These are phyloP conservation scores for Castanospermum australe DNA, from an alignment of 306 rosid genomes.

Conservation along the genomic window DNA sequence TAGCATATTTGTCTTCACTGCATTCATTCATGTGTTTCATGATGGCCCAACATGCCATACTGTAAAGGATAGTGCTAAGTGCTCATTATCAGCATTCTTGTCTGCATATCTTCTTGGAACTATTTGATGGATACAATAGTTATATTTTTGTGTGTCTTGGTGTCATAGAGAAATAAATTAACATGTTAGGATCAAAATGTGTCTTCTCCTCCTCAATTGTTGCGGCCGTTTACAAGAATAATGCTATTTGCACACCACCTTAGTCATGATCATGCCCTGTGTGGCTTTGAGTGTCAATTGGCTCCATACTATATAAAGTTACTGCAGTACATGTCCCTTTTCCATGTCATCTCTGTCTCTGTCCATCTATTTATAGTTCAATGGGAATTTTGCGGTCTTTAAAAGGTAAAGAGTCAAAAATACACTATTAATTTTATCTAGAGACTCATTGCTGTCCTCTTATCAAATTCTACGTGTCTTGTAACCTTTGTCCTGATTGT, in stretches of 20 bases:
- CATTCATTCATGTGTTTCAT: background rate
- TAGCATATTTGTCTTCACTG: background rate
- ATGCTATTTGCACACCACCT: background rate
- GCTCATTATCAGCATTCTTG: background rate
- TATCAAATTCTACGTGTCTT: constrained; percentile 9
- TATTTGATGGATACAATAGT: background rate
- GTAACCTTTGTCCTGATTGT: background rate
- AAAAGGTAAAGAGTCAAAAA: background rate
- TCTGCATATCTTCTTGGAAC: background rate
- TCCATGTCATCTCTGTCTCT: background rate
- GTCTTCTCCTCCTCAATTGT: background rate
- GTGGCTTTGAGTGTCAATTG: constrained; percentile 13
- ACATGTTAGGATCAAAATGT: background rate
- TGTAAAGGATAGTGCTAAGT: background rate
- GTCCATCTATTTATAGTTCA: background rate
- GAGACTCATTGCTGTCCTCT: background rate
- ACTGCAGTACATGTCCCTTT: background rate
- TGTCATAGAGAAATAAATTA: background rate
- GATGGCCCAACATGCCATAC: background rate
- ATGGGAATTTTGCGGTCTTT: constrained; percentile 7
- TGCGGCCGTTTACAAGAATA: background rate
- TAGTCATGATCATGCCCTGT: background rate
- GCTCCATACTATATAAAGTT: background rate
- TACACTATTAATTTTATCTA: constrained; percentile 5
- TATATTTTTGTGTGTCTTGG: background rate